Evolutionary conservation across 75 land plant species (phyloP), one percentile per base, ranked within the genome.

Genomic region (Pseudotsuga menziesii): DNA sequence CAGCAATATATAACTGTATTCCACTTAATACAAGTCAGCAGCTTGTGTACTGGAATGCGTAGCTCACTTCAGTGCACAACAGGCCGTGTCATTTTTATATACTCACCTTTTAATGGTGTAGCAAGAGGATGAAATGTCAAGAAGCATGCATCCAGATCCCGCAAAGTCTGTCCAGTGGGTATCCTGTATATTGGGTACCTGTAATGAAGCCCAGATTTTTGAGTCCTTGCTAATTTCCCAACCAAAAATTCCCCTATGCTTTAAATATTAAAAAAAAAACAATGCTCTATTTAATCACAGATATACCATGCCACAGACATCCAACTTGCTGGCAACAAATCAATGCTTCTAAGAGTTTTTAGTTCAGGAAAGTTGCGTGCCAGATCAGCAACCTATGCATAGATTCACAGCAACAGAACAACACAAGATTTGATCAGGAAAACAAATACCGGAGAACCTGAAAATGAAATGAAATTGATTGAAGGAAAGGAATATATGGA

Each of bases 141-240:
- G 57, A 95, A 95, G 75, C 91, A 95, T 3, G 98, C 89, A 64
- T 91, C 98, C 64, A 95, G 67, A 77, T 93, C 95, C 64, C 81
- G 75, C 64, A 95, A 82, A 0, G 96, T 95, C 22, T 92, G 91
- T 64, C 98, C 98, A 23, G 76, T 89, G 9, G 98, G 97, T 83
- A 95, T 95, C 74, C 98, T 85, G 63, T 95, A 95, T 78, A 95
- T 95, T 26, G 98, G 98, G 77, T 95, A 95, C 94, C 97, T 94
- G 72, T 29, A 82, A 2, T 56, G 8, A 61, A 72, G 56, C 8
- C 41, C 20, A 72, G 26, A 78, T 8, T 27, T 27, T 39, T n/a
- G 54, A 41, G 19, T 69, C 41, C 41, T 1, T 41, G 52, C 25
- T 48, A 48, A 20, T 22, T 22, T 44, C 59, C 26, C 60, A 44